These are phyloP conservation scores for Lichtheimia corymbifera DNA, from an alignment of 371 early-diverging fungal species.

Conservation along the genomic window DNA sequence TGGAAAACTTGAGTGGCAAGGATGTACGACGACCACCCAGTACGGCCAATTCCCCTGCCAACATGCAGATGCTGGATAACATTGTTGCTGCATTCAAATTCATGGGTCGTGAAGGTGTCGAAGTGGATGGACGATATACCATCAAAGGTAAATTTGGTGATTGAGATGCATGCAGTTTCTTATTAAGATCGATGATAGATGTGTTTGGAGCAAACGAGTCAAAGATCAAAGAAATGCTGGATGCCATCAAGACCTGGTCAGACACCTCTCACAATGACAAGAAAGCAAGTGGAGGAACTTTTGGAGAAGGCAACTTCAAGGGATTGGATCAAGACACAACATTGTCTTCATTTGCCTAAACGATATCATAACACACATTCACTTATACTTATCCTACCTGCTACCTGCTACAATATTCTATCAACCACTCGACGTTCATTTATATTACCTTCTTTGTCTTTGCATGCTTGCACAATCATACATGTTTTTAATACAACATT, in stretches of 20 bases:
- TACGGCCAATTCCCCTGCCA: slow-evolving; percentile 12
- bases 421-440: background rate
- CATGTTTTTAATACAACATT: background rate
- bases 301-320: slow-evolving; percentile 30
- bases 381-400: background rate
- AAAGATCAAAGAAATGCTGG: slow-evolving; percentile 49
- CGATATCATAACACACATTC: background rate
- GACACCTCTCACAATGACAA: slow-evolving; percentile 18
- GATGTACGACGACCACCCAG: slow-evolving; percentile 32
- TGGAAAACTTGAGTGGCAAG: slow-evolving; percentile 53
- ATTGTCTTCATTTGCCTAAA: background rate
- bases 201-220: slow-evolving; percentile 52
- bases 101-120: slow-evolving; percentile 57
- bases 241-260: slow-evolving; percentile 40
- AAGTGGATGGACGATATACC: slow-evolving; percentile 53
- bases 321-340: slow-evolving; percentile 13
- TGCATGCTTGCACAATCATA: background rate
- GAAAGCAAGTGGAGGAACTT: slow-evolving; percentile 37
- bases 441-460: background rate
- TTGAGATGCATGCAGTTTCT: background rate
- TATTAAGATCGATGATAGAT: slow-evolving; percentile 19
- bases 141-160: slow-evolving; percentile 45
- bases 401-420: background rate
- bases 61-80: slow-evolving; percentile 48
- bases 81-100: slow-evolving; percentile 60